phyloP scores from a whole-genome alignment of 2,329 filamentous ascomycete genomes.

The Coleophoma eucalyptorum region DNA sequence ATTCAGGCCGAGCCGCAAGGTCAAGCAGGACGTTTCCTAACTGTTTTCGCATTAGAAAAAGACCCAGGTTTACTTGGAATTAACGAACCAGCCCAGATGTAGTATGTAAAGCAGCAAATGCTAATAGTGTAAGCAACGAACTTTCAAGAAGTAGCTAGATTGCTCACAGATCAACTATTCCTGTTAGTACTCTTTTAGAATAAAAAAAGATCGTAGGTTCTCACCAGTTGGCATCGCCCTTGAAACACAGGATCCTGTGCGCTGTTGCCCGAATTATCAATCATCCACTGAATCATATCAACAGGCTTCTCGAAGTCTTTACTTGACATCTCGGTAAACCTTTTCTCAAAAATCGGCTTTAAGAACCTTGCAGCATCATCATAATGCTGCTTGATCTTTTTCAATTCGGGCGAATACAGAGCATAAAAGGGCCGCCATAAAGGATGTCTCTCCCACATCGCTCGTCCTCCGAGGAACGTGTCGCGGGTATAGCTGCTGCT shows the following conservation, averaged over 20 bases:
- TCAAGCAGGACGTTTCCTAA: neutral
- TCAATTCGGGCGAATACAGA: neutral
- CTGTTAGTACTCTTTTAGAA: neutral
- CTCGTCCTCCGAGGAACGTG: neutral
- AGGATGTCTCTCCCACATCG: neutral
- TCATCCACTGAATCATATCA: conserved; percentile 2
- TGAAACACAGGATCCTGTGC: neutral
- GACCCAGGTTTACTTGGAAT: too few relatives aligned
- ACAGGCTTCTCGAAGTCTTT: neutral
- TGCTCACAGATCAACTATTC: neutral
- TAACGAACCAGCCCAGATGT: neutral
- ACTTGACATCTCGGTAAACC: neutral
- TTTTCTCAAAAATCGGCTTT: neutral
- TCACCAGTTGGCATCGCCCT: neutral
- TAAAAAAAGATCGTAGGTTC: neutral
- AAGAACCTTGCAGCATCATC: neutral
- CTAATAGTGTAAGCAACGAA: neutral
- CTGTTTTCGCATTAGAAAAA: neutral
- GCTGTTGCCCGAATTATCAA: neutral
- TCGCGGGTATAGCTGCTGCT: neutral
- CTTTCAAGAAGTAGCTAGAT: neutral
- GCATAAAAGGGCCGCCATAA: neutral
- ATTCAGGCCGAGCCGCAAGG: conserved; percentile 32
- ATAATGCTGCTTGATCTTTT: neutral
- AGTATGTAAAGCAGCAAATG: neutral